Conservation (phyloP, 2,329 filamentous ascomycete genomes). For the Botrytis fragariae region DNA sequence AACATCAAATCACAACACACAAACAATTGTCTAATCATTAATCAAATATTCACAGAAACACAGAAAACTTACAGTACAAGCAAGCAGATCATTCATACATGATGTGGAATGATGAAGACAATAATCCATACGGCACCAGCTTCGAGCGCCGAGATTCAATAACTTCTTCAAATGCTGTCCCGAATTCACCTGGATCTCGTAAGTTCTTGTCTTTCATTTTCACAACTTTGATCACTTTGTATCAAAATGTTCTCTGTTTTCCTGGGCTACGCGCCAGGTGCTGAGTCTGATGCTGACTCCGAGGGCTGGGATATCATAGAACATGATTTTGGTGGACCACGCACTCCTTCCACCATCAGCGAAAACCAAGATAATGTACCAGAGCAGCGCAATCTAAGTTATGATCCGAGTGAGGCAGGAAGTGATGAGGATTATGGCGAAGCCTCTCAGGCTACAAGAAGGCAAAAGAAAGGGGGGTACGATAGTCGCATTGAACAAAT, state of each 20-base stretch:
- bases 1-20: not conserved
- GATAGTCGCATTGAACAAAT: conserved; percentile 97
- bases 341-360: conserved; percentile 60
- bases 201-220: conserved; percentile 41
- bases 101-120: conserved; percentile 99
- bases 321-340: conserved; percentile 49
- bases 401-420: conserved; percentile 45
- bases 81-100: conserved; percentile 57
- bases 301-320: conserved; percentile 48
- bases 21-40: not conserved
- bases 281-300: conserved; percentile 42
- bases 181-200: conserved; percentile 58
- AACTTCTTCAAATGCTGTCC: conserved; percentile 64
- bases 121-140: conserved; percentile 90
- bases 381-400: conserved; percentile 27
- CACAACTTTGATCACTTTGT: conserved; percentile 19
- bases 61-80: conserved; percentile 24
- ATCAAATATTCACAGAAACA: not conserved
- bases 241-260: conserved; percentile 40
- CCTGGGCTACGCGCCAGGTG: conserved; percentile 37
- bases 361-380: conserved; percentile 49
- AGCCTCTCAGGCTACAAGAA: conserved; percentile 47
- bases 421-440: conserved; percentile 50
- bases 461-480: conserved; percentile 79
- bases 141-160: conserved; percentile 85